phyloP scores from a whole-genome alignment of 768 basidiomycete genomes.

The Boletus insuetus region DNA sequence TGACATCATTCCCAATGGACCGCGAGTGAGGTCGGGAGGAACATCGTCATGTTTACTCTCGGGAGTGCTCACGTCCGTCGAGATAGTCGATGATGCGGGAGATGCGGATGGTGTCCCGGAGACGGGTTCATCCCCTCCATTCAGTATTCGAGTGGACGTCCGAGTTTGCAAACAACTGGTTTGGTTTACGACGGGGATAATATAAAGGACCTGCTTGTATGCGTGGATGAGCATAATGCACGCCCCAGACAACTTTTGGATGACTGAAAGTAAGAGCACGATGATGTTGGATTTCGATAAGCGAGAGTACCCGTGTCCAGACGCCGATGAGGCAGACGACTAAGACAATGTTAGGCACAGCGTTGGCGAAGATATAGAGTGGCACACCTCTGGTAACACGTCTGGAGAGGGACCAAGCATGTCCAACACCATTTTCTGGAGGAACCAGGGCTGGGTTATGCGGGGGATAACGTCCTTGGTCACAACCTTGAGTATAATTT shows the following conservation, averaged over 20 bases:
- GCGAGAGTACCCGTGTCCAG: constrained; percentile 32
- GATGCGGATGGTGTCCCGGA: constrained; percentile 20
- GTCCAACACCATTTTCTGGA: constrained; percentile 67
- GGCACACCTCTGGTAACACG: constrained; percentile 16
- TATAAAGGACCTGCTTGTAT: constrained; percentile 61
- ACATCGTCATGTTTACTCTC: constrained; percentile 1
- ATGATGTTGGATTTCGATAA: constrained; percentile 53
- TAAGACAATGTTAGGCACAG: constrained; percentile 5
- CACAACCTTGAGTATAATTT: constrained; percentile 77
- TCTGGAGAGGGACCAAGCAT: constrained; percentile 51
- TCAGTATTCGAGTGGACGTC: not conserved
- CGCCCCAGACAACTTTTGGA: constrained; percentile 68
- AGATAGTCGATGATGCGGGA: constrained; percentile 25
- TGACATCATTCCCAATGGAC: constrained; percentile 44
- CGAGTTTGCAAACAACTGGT: constrained; percentile 10
- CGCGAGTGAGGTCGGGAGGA: constrained; percentile 38
- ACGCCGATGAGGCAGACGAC: constrained; percentile 22
- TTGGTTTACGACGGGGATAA: constrained; percentile 66
- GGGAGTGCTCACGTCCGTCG: constrained; percentile 10
- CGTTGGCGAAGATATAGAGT: not conserved
- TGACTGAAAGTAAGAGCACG: constrained; percentile 68
- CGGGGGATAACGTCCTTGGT: constrained; percentile 65
- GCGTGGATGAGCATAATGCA: constrained; percentile 66
- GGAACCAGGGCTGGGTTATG: constrained; percentile 88
- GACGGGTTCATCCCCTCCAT: not conserved